Evolutionary conservation across 2,329 filamentous ascomycete species (phyloP), one percentile per base, ranked within the genome.

Genomic region (Cryphonectria parasitica): DNA sequence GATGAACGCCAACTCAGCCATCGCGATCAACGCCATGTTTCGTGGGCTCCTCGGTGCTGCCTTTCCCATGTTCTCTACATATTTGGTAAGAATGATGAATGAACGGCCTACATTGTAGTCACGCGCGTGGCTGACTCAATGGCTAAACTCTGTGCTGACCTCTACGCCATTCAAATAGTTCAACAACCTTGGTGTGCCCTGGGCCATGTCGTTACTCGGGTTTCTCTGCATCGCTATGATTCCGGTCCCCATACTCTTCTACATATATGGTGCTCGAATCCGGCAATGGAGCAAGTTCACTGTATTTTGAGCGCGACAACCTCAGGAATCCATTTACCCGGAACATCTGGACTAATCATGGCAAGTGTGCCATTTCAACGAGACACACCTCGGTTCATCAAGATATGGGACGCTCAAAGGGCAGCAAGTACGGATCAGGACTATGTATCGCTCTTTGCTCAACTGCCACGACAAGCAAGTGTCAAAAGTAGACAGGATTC

Each of bases 21-120:
- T 89, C 1, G 89, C 89, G 0, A 89, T 88, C 0, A 89, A 83
- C 69, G 88, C 87, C 0, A 84, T 90, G 1, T 77, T 91, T 7
- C 79, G 89, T 28, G 80, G 78, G 11, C 74, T 89, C 0, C 80
- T 88, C 15, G 88, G 87, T 19, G 87, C 85, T 2, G 78, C 89
- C 58, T 78, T 91, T 3, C 89, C 89, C 0, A 79, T 91, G 22
- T 83, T 84, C 2, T 88, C 86, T 0, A 79, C 86, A 31, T 75
- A 78, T 43, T 86, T 91, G 85, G 54, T 58, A 58, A 31, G 54
- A 28, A 11, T 13, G 36, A 39, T 13, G 36, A 39, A 2, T 11
- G 28, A 58, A 28, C 10, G 5, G n/a, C 8, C 11, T 58, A 22
- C 36, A 39, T 39, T 39, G 7, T 91, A 89, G 75, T 77, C 83